Base-by-base conservation (phyloP, 2,329 filamentous ascomycete species). In the Xylariaceae sp. region DNA sequence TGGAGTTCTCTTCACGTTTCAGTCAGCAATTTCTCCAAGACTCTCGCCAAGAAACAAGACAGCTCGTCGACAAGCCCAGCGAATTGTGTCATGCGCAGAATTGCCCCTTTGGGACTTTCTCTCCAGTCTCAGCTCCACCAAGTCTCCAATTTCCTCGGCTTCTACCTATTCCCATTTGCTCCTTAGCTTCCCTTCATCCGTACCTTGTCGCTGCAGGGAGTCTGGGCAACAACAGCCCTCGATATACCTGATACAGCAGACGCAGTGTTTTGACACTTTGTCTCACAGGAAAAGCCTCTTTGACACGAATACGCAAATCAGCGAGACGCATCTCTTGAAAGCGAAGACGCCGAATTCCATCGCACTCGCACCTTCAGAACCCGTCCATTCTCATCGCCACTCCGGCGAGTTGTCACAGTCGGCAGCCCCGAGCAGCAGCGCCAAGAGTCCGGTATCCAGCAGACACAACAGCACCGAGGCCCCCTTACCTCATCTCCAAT, bases 401-500 rank as follows among this genome's bases (percentile, higher is more conserved):
- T 56, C 64, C 53, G 66, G 64, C 60, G 68, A 68, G 30, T 63
- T 64, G 39, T 67, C 67, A 44, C 66, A 68, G 45, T 57, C 64
- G 45, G 64, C 70, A 13, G 51, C 65, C 53, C 58, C 60, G 39
- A 62, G 61, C 44, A 64, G 66, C 64, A 67, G 70, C 60, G 62
- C 68, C 57, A 67, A 57, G 44, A 59, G 64, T 47, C 60, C 63
- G 54, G 64, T 61, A 54, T 51, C 55, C 9, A 53, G 64, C 42
- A 62, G 65, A 53, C 67, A 69, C 17, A 64, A 63, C 51, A 66
- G 66, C 55, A 61, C 73, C 51, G 76, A 80, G 48, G 73, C 73
- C 68, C 79, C 80, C 65, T 73, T 77, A 59, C 75, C 78, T 65
- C 77, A 79, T 69, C 73, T 78, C 67, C 73, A 79, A 64, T 78